Evolutionary conservation across 345 rosid genomes (phyloP), one percentile per base, ranked within the genome.

Genomic region (Isatis tinctoria): DNA sequence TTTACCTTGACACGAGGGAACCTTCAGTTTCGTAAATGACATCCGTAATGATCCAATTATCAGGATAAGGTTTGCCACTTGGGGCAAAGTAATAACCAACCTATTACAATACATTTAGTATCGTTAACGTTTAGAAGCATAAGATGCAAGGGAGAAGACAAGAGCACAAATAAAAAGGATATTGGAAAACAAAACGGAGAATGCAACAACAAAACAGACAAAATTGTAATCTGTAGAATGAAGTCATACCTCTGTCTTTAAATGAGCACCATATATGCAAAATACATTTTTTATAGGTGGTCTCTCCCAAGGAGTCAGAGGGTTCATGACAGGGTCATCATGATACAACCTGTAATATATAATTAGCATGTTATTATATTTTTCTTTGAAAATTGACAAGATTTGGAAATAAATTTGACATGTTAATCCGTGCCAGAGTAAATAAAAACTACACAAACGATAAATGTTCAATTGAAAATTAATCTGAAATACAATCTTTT

Each of bases 61-160:
- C 97, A 82, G 99, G 99, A 77, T 95, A 95, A 76, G 97, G 97
- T 83, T 95, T 95, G 74, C 97, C 97, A 77, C 99, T 92, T 33
- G 97, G 97, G 24, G 99, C 97, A 83, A 90, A 85, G 82, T 87
- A 95, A 77, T 90, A 90, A 60, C 99, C 99, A 82, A 92, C 97
- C 99, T 95, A 83, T 65, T 45, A 60, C 66, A 30, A 58, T 60
- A 80, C 65, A 79, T 52, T 82, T 22, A 75, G 56, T 60, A 58
- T 61, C 45, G 20, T 47, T 13, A 65, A 28, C 49, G 45, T n/a
- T 63, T 54, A 7, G 28, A 17, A 37, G 18, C 59, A 70, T 76
- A 76, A 2, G 54, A 56, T 20, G 67, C 3, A 47, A 65, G 17
- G 51, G 43, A 53, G 51, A 69, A 60, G 32, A 44, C 28, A 27